Percentiles rank a stretch among this genome's conserved stretches.
Conservation (phyloP, 805 yeast genomes). For the Wickerhamomyces silvicola region DNA sequence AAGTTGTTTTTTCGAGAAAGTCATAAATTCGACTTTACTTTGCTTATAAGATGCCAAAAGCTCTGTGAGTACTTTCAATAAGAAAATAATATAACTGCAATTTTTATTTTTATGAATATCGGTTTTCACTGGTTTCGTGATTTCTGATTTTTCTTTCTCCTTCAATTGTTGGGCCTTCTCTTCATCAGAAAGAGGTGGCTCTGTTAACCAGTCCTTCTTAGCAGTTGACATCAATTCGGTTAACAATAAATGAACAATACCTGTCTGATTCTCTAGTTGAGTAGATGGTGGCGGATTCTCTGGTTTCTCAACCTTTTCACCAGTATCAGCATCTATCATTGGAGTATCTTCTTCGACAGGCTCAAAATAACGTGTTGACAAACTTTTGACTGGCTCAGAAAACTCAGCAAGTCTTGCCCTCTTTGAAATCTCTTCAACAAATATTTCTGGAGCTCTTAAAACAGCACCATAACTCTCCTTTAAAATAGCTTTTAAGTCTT, state of each 20-base stretch:
- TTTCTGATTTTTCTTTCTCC: conserved; percentile 23
- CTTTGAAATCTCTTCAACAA: conserved; percentile 37
- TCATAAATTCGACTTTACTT: conserved; percentile 74
- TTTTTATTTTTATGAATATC: conserved; percentile 44
- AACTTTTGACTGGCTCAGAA: conserved; percentile 29
- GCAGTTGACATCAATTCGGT: conserved; percentile 55
- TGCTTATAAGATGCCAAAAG: conserved; percentile 71
- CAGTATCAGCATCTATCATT: conserved; percentile 16
- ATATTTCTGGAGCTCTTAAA: conserved; percentile 42
- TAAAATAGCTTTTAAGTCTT: conserved; percentile 40
- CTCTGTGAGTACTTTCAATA: conserved; percentile 65
- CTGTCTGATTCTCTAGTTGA: conserved; percentile 34
- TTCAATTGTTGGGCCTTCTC: conserved; percentile 27
- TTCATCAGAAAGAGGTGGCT: conserved; percentile 24
- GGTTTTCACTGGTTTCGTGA: too few species aligned
- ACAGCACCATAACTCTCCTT: conserved; percentile 44
- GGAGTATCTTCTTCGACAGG: conserved; percentile 15
- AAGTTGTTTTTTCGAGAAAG: conserved; percentile 56
- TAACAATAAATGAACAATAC: conserved; percentile 57
- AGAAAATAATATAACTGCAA: conserved; percentile 61
- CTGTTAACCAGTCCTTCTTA: conserved; percentile 35
- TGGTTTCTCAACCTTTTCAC: conserved; percentile 8
- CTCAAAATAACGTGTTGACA: conserved; percentile 16
- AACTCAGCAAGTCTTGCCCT: conserved; percentile 39
- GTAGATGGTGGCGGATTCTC: conserved; percentile 9